Conservation (phyloP, 257 asterid species). For the Solanum sitiens region DNA sequence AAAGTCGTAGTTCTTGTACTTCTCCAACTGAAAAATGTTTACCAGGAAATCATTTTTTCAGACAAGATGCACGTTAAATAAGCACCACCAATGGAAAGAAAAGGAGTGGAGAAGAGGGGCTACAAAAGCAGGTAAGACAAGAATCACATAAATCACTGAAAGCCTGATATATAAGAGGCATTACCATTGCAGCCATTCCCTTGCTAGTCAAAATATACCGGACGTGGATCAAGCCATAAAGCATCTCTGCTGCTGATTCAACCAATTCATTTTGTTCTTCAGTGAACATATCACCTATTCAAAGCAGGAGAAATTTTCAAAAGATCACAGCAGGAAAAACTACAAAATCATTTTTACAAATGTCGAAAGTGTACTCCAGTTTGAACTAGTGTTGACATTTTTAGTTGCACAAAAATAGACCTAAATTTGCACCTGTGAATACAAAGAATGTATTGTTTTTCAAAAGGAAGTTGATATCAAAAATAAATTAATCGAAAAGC, state of each 20-base stretch:
- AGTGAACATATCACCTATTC: conserved; percentile 74
- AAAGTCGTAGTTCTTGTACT: conserved; percentile 87
- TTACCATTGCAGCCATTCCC: conserved; percentile 98
- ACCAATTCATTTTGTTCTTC: conserved; percentile 95
- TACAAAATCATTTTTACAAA: conserved; percentile 4
- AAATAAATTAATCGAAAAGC: background rate
- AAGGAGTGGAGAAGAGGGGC: background rate
- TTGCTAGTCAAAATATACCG: conserved; percentile 88
- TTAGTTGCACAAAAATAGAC: background rate
- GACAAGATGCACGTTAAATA: background rate
- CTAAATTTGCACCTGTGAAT: background rate
- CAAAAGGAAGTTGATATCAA: background rate
- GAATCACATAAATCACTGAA: background rate
- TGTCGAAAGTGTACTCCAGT: background rate
- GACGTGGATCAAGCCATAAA: conserved; percentile 86
- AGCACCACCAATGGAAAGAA: background rate
- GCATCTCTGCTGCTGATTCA: conserved; percentile 98
- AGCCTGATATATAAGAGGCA: background rate
- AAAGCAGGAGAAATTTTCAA: background rate
- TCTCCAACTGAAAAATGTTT: conserved; percentile 57
- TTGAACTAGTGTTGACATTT: background rate
- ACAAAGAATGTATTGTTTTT: background rate
- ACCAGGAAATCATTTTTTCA: background rate
- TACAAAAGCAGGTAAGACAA: background rate
- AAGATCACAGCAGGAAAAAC: conserved; percentile 1